Evolutionary conservation across 2,329 filamentous ascomycete genomes (phyloP), one percentile per base, ranked within the genome.

Genomic region (Fusarium subglutinans): DNA sequence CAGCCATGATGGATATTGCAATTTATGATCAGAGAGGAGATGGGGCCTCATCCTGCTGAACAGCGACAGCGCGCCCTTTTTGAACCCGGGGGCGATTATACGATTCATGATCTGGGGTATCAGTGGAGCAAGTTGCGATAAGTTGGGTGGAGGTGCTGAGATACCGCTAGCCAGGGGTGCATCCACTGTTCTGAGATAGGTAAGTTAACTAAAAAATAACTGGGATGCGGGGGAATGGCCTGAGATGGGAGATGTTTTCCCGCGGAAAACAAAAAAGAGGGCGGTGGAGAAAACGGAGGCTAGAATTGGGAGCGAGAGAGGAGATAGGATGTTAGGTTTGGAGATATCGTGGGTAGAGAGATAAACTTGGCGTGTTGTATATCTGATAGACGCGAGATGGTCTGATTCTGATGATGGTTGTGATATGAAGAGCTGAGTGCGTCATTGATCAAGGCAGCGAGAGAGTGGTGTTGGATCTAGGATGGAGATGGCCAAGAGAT

Each of bases 101-200:
- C 62, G 70, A 70, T 73, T 70, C 76, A 72, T 63, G 70, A 71
- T 77, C 76, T 38, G 76, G 76, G 76, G 76, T 68, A 76, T 35
- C 40, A 62, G 51, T 66, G 64, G 63, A 60, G 33, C 48, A 33
- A 26, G 48, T 22, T 41, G 51, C 41, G 64, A 67, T 67, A 67
- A 67, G 64, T 67, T n/a, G 22, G 3, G 65, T 68, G 65, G 65
- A 67, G 54, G 38, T 41, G 20, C 71, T 55, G 24, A 74, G 75
- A 75, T 76, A 67, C 48, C 59, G 61, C 74, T 76, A 76, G 62
- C 57, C 22, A 51, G 48, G 47, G 50, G 43, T 59, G 24, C 24
- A 47, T 47, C 45, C 26, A 48, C 45, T 48, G 45, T 53, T 30
- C 33, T 47, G 24, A 57, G 66, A 71, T 69, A 68, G 58, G 65